A percentile compares a stretch with the other conserved stretches of the same genome.
These are phyloP conservation scores for Rhytidiadelphus loreus DNA, from an alignment of 225 moss, liverwort and hornwort species.

Conservation along the genomic window DNA sequence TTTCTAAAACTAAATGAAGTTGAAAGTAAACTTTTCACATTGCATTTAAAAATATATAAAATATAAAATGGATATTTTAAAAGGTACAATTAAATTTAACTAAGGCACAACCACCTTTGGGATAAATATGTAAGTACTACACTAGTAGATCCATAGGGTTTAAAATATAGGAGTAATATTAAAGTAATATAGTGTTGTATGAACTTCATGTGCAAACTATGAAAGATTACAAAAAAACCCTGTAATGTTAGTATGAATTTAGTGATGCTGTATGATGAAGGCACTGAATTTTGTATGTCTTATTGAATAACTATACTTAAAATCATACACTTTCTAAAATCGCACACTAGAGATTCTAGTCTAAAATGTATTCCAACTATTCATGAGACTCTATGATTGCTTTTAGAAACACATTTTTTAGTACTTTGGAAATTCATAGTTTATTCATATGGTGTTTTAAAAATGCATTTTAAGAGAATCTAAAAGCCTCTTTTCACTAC, in stretches of 20 bases:
- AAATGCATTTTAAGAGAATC: too few species aligned
- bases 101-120: not conserved
- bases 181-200: not conserved
- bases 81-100: not conserved
- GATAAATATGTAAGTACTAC: accelerated
- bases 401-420: too few species aligned
- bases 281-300: not conserved
- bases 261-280: not conserved
- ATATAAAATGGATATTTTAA: not conserved
- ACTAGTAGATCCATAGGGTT: accelerated
- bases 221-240: not conserved
- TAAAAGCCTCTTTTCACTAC: too few species aligned
- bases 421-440: too few species aligned
- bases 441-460: too few species aligned
- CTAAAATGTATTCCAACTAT: too few species aligned
- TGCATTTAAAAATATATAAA: not conserved
- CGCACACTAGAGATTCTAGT: too few species aligned
- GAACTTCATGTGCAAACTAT: not conserved
- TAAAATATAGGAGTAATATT: too few species aligned
- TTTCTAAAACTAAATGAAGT: not conserved
- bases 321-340: too few species aligned
- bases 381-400: too few species aligned
- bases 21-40: not conserved
- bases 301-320: too few species aligned
- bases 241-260: accelerated